A percentile compares a stretch with the other conserved stretches of the same genome.
phyloP scores from a whole-genome alignment of 805 yeast genomes.

The Hanseniaspora nectarophila region DNA sequence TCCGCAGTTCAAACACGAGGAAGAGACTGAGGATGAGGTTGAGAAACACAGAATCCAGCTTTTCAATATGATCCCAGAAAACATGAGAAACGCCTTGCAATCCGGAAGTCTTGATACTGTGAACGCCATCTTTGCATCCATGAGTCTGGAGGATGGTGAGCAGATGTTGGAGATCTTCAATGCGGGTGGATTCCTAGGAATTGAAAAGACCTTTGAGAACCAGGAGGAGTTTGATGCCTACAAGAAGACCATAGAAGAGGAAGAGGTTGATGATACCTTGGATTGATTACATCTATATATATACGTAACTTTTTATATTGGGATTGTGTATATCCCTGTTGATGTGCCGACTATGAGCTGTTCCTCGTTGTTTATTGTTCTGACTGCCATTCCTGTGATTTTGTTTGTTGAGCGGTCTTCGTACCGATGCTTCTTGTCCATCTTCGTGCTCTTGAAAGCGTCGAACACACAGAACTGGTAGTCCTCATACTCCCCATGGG shows the following conservation, averaged over 20 bases:
- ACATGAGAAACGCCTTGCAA: conserved; percentile 65
- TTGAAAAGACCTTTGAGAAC: conserved; percentile 63
- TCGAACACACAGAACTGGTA: not conserved
- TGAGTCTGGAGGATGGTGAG: conserved; percentile 73
- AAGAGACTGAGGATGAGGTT: conserved; percentile 35
- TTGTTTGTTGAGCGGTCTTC: conserved; percentile 18
- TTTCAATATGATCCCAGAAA: conserved; percentile 46
- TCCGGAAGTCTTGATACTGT: conserved; percentile 64
- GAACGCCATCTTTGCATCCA: conserved; percentile 64
- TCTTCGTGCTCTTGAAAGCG: not conserved
- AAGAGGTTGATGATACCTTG: not conserved
- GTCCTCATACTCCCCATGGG: not conserved
- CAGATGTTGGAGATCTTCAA: conserved; percentile 58
- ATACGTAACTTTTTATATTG: conserved; percentile 51
- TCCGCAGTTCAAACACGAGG: conserved; percentile 47
- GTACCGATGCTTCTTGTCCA: not conserved
- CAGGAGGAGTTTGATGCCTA: conserved; percentile 56
- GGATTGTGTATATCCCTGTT: conserved; percentile 51
- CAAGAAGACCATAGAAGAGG: conserved; percentile 8
- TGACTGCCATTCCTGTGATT: conserved; percentile 52
- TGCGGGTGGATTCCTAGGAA: conserved; percentile 71
- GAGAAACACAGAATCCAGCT: conserved; percentile 37
- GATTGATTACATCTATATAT: conserved; percentile 26
- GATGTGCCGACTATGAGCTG: conserved; percentile 48
- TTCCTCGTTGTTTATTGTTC: conserved; percentile 28